Base-by-base conservation (phyloP, 2,329 filamentous ascomycete species). In the Sordariomycetes sp. region DNA sequence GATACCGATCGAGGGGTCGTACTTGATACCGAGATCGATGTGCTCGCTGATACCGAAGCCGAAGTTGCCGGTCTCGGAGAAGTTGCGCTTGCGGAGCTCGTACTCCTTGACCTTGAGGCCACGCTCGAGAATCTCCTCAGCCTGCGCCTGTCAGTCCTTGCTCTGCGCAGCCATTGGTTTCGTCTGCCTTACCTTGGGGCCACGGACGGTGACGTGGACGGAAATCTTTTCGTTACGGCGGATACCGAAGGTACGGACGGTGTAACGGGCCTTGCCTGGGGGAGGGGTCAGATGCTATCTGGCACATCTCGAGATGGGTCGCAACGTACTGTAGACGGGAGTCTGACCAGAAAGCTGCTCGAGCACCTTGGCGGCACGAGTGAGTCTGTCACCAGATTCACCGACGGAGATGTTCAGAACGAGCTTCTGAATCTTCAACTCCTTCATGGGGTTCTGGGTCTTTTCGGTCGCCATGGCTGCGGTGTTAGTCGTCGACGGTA, bases 81-180 rank as follows among this genome's bases (percentile, higher is more conserved):
- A 98, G 86, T 98, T 98, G 71, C 85, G 83, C 81, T 92, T 94
- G 73, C 86, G 84, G 58, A 98, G 78, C 72, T 98, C 92, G 76
- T 98, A 98, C 75, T 98, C 92, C 87, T 98, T 98, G 81, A 98
- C 92, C 83, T 98, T 98, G 66, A 98, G 84, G 66, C 92, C 92
- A 79, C 92, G 90, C 86, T 98, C 92, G 63, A 98, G 83, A 61
- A 98, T 98, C 74, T 98, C 92, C 80, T 98, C 92, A 46, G 92
- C 92, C 83, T 77, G 36, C 12, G 9, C 8, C 16, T 42, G 44
- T 60, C 49, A 58, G 49, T 10, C 17, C 30, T 9, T 17, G 30
- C 12, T 7, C 6, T 33, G 30, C 5, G 3, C 15, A 15, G 15
- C 11, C 10, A 10, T n/a, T 8, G 21, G 15, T 29, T n/a, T n/a